These are phyloP conservation scores for Botryotinia narcissicola DNA, from an alignment of 2,329 filamentous ascomycete genomes.

Conservation along the genomic window DNA sequence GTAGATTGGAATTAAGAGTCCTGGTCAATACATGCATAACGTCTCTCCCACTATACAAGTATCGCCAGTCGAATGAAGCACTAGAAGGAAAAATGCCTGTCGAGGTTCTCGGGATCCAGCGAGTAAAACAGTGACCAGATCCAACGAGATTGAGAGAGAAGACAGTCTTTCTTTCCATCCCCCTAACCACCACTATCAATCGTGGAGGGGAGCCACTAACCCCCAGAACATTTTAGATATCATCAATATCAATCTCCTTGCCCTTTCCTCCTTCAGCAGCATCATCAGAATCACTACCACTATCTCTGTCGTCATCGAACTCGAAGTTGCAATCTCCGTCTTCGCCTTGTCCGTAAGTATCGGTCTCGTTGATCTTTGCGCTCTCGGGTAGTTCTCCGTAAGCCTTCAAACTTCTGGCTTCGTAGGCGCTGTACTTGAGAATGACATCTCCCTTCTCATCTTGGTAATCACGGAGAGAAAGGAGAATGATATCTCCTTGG, in stretches of 20 bases:
- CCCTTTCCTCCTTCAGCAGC: conserved; percentile 47
- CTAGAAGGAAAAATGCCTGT: conserved; percentile 38
- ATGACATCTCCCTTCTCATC: conserved; percentile 92
- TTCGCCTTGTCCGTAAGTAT: conserved; percentile 87
- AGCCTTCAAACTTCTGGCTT: conserved; percentile 90
- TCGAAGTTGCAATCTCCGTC: conserved; percentile 97
- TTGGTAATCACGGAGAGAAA: conserved; percentile 88
- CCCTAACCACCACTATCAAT: conserved; percentile 15
- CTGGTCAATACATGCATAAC: conserved; percentile 38
- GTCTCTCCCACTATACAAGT: conserved; percentile 50
- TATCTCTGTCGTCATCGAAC: conserved; percentile 85
- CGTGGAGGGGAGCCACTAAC: conserved; percentile 7
- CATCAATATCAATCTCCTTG: conserved; percentile 91
- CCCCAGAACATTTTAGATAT: conserved; percentile 62
- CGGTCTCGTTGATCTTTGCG: conserved; percentile 99
- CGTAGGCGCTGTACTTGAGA: conserved; percentile 93
- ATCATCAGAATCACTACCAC: conserved; percentile 55
- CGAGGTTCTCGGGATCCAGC: conserved; percentile 37
- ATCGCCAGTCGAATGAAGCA: conserved; percentile 32
- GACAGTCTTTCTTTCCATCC: conserved; percentile 52
- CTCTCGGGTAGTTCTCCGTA: conserved; percentile 96
- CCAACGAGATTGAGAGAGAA: conserved; percentile 58
- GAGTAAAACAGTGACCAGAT: conserved; percentile 28
- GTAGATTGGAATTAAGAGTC: conserved; percentile 24
- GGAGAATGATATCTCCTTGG: conserved; percentile 90